These are phyloP conservation scores for Isatis tinctoria DNA, from an alignment of 345 rosid species.

Conservation along the genomic window DNA sequence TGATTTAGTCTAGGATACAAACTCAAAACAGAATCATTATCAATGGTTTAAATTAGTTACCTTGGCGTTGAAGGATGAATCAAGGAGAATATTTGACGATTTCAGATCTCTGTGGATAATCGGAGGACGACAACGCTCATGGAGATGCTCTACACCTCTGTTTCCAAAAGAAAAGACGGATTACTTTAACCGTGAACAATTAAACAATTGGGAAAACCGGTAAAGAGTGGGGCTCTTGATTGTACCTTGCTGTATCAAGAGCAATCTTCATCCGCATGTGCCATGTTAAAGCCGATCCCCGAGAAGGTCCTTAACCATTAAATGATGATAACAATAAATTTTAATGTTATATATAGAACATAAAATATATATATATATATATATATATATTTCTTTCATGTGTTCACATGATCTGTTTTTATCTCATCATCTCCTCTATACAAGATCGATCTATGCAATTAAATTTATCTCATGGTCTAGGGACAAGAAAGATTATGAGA, in stretches of 20 bases:
- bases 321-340: constrained; percentile 21
- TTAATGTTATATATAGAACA: not conserved
- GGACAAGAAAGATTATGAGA: constrained; percentile 2
- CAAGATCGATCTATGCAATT: not conserved
- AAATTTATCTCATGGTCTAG: not conserved
- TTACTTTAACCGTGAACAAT: constrained; percentile 2
- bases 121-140: constrained; percentile 82
- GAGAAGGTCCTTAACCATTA: constrained; percentile 67
- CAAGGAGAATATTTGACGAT: constrained; percentile 93
- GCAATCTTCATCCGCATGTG: constrained; percentile 89
- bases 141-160: constrained; percentile 96
- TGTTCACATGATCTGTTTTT: constrained; percentile 23
- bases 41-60: constrained; percentile 29
- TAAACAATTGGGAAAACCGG: not conserved
- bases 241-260: constrained; percentile 83
- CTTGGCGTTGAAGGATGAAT: constrained; percentile 90
- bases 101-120: constrained; percentile 97
- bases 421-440: not conserved
- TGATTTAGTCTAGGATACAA: too few relatives aligned
- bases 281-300: constrained; percentile 87
- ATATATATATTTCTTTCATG: not conserved
- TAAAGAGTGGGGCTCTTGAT: not conserved
- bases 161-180: constrained; percentile 31
- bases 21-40: too few relatives aligned
- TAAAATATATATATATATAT: not conserved